Evolutionary conservation across 2,329 filamentous ascomycete genomes (phyloP).

Genomic region (Emmonsia crescens): DNA sequence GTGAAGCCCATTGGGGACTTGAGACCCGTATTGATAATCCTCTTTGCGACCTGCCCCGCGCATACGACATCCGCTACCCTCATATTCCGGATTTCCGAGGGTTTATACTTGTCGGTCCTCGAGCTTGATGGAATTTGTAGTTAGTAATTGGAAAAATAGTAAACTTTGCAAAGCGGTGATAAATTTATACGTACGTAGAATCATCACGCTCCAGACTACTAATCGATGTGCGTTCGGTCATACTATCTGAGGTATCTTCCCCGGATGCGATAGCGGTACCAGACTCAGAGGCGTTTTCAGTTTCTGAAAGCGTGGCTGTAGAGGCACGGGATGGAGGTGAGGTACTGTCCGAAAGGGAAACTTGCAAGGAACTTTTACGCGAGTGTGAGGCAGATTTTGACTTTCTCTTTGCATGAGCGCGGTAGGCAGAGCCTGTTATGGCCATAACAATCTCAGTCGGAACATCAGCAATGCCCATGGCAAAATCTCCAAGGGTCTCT

Average conservation of each 20-base stretch:
- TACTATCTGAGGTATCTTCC: background rate
- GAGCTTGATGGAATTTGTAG: background rate
- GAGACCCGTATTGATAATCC: conserved; percentile 64
- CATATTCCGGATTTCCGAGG: conserved; percentile 18
- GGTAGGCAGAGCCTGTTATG: conserved; percentile 7
- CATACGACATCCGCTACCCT: conserved; percentile 51
- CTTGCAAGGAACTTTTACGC: conserved; percentile 2
- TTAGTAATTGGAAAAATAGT: background rate
- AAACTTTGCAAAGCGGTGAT: background rate
- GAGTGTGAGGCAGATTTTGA: conserved; percentile 7
- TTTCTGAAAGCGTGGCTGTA: background rate
- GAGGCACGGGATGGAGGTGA: background rate
- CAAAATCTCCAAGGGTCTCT: conserved; percentile 70
- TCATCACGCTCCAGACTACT: background rate
- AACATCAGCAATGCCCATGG: conserved; percentile 70
- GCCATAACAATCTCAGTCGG: conserved; percentile 45
- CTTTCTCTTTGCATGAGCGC: conserved; percentile 14
- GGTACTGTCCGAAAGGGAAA: conserved; percentile 6
- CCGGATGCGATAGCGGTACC: background rate
- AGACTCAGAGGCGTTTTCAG: conserved; percentile 6
- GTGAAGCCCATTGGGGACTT: conserved; percentile 79
- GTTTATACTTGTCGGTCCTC: background rate
- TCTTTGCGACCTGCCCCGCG: conserved; percentile 56
- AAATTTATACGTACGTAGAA: background rate
- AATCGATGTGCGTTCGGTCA: background rate